Base-by-base conservation (phyloP, 257 asterid genomes). In the Anisodus acutangulus region DNA sequence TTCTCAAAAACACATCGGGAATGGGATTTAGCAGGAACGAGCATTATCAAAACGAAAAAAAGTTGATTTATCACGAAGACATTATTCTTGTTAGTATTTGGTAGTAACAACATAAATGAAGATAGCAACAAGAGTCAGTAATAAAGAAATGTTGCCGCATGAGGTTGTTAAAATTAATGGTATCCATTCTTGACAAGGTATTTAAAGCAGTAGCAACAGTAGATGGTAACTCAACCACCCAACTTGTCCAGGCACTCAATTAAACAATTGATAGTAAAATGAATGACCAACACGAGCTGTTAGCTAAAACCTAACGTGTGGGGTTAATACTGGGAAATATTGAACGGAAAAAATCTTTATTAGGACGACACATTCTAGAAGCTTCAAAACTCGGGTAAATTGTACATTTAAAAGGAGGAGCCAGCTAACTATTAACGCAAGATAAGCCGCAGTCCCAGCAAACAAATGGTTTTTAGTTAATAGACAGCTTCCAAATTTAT, bases 301-400 rank as follows among this genome's bases (percentile, higher is more conserved):
- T 15, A 2, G 6, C 11, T 68, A 37, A 1, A 16, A 37, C 26
- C 51, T 68, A 37, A 41, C 19, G 16, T 10, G 80, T n/a, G 35
- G 16, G 0, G 8, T 3, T 39, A 8, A n/a, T 2, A 71, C 59
- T 72, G 6, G 11, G 6, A 9, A n/a, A 47, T 22, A 47, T 22
- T 11, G 60, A 22, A 49, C 0, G 57, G 0, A 9, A 22, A 22
- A 22, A 0, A 13, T 13, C 3, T 53, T 76, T 76, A 76, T 76
- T 76, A 26, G 22, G 45, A 22, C n/a, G 8, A 51, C 51, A 11
- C 41, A 53, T 53, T 76, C 81, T 6, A 9, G 41, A 53, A 51
- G 64, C 12, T 26, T 51, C 64, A 7, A 76, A 76, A 76, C 26
- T 26, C 81, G 6, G 26, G 82, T 53, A 53, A 13, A 78, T 78